Evolutionary conservation across 352 stramenopile species (phyloP), one percentile per base, ranked within the genome.

Genomic region (Phytophthora tentaculata): DNA sequence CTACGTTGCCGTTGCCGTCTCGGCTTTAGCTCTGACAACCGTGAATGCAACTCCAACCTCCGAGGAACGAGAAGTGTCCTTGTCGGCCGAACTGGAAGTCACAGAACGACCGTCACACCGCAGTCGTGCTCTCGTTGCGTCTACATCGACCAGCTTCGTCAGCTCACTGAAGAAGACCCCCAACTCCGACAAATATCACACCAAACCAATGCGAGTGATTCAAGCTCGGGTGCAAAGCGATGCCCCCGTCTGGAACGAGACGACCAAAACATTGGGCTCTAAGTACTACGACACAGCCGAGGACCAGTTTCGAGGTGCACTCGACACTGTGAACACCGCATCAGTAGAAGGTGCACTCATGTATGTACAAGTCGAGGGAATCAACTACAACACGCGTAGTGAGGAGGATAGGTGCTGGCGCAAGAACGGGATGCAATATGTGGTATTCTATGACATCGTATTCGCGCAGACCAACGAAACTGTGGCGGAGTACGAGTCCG

Each of bases 191-290:
- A 61, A 64, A 29, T 89, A 81, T 64, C 78, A 87, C 67, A 89
- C 85, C 71, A 73, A 67, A 43, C 75, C 81, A 4, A 81, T 92
- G 24, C 72, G 67, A n/a, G 77, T 83, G 16, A 53, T 92, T 23
- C 84, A 92, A 23, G 84, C 81, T 4, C 82, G 84, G 3, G 81
- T 87, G 32, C 82, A 92, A 62, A 65, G 70, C 23, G 82, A 91
- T 56, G 74, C 72, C 55, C 84, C 80, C 1, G 50, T 75, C 28
- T 91, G 82, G 84, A 79, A 88, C 58, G 56, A 45, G 3, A 75
- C 69, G 24, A 63, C 73, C 49, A 62, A 69, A 13, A 67, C 72
- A 4, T 89, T 85, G 23, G 70, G 73, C 4, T 82, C 76, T 28
- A 74, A 69, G 17, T 89, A 81, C 45, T 66, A 66, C 53, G 47